Base-by-base conservation (phyloP, 495 filamentous ascomycete species). In the Podospora sp. region DNA sequence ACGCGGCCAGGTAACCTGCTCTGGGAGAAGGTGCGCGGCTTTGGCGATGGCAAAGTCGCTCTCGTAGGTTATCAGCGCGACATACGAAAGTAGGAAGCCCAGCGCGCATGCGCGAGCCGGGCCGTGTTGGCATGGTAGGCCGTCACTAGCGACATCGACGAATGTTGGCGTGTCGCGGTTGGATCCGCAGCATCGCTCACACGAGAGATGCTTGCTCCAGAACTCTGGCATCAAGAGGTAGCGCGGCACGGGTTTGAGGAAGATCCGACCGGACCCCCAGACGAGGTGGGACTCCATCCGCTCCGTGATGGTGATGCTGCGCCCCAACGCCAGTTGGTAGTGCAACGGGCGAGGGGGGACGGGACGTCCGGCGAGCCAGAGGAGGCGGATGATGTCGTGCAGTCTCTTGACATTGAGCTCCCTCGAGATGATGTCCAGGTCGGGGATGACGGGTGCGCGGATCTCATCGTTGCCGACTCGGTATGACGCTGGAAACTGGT, bases 361-460 rank as follows among this genome's bases (percentile, higher is more conserved):
- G 18, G 83, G 82, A 5, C 75, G 74, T 5, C 85, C 82, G 36
- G 75, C 82, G 0, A 86, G 46, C 85, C 85, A 85, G 22, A 87
- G 77, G 58, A 73, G 78, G 29, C 71, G 61, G 52, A 78, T 68
- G 11, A 81, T 68, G 7, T 69, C 50, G 49, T 81, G 78, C 21
- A 85, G 69, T 40, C 68, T 73, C 7, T 68, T 26, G 53, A 77
- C 72, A 46, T 71, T 56, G 9, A 79, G 72, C 60, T 80, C 78
- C 46, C 40, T n/a, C 11, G 20, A 4, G n/a, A 70, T 33, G 55
- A 40, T 49, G 52, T 27, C 60, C 18, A 63, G n/a, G 24, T 27
- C 12, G 52, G 59, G 59, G 33, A 61, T 25, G 33, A 14, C 29
- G 33, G 59, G 3, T 2, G 27, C 58, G 27, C 2, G 26, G 11